Evolutionary conservation across 1,284 basidiomycete species (phyloP).

Genomic region (Phenoliferia sp.): DNA sequence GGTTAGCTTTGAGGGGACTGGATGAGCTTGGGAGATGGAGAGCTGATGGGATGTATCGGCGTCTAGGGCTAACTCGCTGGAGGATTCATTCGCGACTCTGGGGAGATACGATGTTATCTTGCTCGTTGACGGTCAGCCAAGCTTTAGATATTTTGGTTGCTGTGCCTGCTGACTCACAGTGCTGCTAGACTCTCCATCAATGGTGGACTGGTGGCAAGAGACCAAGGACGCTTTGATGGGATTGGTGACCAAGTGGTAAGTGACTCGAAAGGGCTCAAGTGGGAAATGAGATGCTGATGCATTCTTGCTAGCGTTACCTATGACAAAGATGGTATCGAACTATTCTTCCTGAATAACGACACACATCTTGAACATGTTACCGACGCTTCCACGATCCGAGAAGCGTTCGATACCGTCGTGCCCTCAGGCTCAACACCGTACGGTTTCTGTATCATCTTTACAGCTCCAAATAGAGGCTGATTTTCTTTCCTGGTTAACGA

Average conservation of each 20-base stretch:
- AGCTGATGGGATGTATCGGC: not conserved
- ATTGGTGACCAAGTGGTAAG: not conserved
- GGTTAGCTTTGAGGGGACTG: not conserved
- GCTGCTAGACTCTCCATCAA: constrained; percentile 13
- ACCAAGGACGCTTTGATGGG: constrained; percentile 6
- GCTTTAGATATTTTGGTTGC: not conserved
- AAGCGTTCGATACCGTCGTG: constrained; percentile 7
- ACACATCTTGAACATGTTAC: constrained; percentile 7
- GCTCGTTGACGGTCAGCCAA: constrained; percentile 9
- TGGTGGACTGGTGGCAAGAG: constrained; percentile 18
- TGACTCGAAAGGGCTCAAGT: constrained; percentile 9
- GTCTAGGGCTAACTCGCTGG: constrained; percentile 4
- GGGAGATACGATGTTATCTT: constrained; percentile 16
- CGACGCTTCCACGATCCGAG: constrained; percentile 1
- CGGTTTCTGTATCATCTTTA: not conserved
- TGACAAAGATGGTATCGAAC: constrained; percentile 12
- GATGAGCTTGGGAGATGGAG: too few relatives aligned
- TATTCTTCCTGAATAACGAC: constrained; percentile 16
- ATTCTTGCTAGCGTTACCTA: not conserved
- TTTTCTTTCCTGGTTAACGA: not conserved
- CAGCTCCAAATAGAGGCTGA: too few relatives aligned
- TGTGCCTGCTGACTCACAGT: not conserved
- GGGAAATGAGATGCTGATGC: not conserved
- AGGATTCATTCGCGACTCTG: constrained; percentile 19
- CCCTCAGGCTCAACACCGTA: constrained; percentile 13